phyloP scores from a whole-genome alignment of 2,329 filamentous ascomycete genomes.

The Arthrobotrys musiformis region DNA sequence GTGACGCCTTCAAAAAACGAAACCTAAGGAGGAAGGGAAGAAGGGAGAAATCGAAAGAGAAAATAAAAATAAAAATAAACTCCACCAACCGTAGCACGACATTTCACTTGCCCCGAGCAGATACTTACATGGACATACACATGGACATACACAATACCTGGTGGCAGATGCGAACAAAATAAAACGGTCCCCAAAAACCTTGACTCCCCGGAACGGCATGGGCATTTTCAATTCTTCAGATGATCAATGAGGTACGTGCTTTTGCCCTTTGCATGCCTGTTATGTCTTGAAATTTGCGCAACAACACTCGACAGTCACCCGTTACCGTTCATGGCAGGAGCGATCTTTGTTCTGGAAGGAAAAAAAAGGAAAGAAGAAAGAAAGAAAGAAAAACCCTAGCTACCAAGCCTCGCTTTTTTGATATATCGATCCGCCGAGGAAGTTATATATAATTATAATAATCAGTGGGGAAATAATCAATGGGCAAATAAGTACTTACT shows the following conservation, averaged over 20 bases:
- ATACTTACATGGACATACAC: background rate
- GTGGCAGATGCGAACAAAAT: background rate
- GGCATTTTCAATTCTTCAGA: slow-evolving; percentile 13
- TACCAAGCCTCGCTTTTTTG: background rate
- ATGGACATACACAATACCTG: background rate
- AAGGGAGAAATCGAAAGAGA: background rate
- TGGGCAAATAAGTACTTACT: background rate
- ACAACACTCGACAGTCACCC: slow-evolving; percentile 14
- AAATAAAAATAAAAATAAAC: background rate
- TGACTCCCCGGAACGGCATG: background rate
- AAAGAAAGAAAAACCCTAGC: background rate
- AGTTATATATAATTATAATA: too few species aligned
- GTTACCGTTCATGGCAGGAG: slow-evolving; percentile 10
- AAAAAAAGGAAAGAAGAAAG: background rate
- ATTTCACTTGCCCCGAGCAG: background rate
- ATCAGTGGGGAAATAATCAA: background rate
- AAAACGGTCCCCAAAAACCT: background rate
- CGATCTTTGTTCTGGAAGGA: background rate
- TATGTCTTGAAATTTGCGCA: slow-evolving; percentile 25
- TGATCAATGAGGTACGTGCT: slow-evolving; percentile 5
- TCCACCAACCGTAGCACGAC: background rate
- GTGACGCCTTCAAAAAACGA: background rate
- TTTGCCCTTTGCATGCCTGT: slow-evolving; percentile 16
- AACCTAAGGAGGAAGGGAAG: background rate
- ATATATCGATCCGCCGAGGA: slow-evolving; percentile 6